Conservation (phyloP, 345 rosid species). For the Laguncularia racemosa region DNA sequence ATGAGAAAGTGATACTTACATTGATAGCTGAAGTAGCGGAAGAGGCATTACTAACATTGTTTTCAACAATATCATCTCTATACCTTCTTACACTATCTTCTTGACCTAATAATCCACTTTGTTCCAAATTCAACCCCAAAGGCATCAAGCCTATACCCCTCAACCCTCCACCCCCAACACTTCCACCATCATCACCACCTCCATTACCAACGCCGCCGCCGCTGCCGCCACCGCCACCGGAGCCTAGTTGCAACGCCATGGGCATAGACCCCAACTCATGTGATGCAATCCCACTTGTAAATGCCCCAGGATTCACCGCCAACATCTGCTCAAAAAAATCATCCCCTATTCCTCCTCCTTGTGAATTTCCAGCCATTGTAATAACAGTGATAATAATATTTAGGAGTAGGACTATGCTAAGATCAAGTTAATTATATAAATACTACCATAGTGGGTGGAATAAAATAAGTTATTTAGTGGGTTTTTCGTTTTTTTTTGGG, state of each 20-base stretch:
- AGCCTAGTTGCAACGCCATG: slow-evolving; percentile 52
- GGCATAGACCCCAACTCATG: slow-evolving; percentile 26
- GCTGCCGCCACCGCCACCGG: slow-evolving; percentile 18
- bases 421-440: too few relatives aligned
- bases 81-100: slow-evolving; percentile 16
- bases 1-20: slow-evolving; percentile 18
- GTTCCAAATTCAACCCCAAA: slow-evolving; percentile 32
- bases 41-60: slow-evolving; percentile 18
- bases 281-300: slow-evolving; percentile 22
- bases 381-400: neutral
- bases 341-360: slow-evolving; percentile 47
- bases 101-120: slow-evolving; percentile 29
- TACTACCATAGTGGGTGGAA: too few relatives aligned
- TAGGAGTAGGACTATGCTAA: neutral
- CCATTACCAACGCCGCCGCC: slow-evolving; percentile 14
- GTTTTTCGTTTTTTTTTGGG: too few relatives aligned
- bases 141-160: slow-evolving; percentile 6
- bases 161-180: slow-evolving; percentile 16
- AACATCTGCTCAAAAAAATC: slow-evolving; percentile 74
- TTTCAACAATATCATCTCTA: slow-evolving; percentile 10
- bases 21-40: slow-evolving; percentile 36
- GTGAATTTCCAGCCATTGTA: slow-evolving; percentile 45
- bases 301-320: slow-evolving; percentile 37
- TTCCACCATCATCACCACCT: slow-evolving; percentile 7
- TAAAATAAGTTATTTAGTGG: too few relatives aligned